These are phyloP conservation scores for Coniferiporia weirii DNA, from an alignment of 1,284 basidiomycete species.

Conservation along the genomic window DNA sequence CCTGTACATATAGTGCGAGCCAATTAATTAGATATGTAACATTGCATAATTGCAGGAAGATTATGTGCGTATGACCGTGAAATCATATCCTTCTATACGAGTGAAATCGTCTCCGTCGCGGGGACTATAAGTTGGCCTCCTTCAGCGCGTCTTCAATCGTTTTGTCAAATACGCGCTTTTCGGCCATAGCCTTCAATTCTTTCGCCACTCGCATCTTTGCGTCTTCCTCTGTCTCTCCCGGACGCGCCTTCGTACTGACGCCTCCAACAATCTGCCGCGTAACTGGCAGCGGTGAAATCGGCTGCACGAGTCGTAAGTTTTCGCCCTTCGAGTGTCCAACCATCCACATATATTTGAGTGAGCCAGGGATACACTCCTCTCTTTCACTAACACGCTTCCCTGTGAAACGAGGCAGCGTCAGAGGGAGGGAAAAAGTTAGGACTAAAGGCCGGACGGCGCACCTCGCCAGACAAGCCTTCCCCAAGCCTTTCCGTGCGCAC, in stretches of 20 bases:
- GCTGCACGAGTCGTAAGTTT: conserved; percentile 4
- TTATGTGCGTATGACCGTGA: neutral
- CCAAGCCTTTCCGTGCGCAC: conserved; percentile 74
- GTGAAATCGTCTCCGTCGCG: neutral
- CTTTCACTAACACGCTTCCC: conserved; percentile 32
- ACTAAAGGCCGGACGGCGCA: conserved; percentile 30
- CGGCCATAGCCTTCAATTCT: neutral
- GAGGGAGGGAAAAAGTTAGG: neutral
- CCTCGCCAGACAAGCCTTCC: conserved; percentile 73
- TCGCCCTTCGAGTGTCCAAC: conserved; percentile 20
- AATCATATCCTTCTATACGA: too few species aligned
- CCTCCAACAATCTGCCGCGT: neutral
- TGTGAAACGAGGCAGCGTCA: conserved; percentile 16
- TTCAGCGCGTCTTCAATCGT: neutral
- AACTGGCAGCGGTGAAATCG: conserved; percentile 7
- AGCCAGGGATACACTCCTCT: conserved; percentile 34
- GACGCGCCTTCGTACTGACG: neutral
- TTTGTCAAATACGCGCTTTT: neutral
- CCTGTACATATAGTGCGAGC: neutral
- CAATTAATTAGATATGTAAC: conserved; percentile 4
- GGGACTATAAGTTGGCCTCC: neutral
- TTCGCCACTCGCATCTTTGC: neutral
- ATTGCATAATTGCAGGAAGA: neutral
- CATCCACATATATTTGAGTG: conserved; percentile 37
- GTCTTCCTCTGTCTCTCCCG: neutral